These are phyloP conservation scores for Botrytis paeoniae DNA, from an alignment of 2,329 filamentous ascomycete genomes.

Conservation along the genomic window DNA sequence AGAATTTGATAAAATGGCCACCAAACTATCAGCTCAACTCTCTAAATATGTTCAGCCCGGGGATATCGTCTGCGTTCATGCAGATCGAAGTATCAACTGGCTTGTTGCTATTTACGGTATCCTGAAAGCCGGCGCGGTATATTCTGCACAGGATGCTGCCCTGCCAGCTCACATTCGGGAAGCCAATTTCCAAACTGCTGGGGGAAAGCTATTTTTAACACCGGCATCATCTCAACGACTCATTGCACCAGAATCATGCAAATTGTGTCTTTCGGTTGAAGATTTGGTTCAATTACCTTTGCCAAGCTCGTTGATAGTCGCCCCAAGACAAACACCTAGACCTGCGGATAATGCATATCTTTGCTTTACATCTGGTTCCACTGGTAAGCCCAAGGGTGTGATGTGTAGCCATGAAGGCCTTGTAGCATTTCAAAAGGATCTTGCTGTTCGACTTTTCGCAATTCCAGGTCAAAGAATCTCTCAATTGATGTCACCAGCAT, in stretches of 20 bases:
- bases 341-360: conserved; percentile 39
- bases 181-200: conserved; percentile 29
- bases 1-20: conserved; percentile 1
- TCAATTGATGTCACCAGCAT: conserved; percentile 44
- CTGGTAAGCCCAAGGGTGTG: conserved; percentile 45
- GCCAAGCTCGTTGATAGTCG: background rate
- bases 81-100: conserved; percentile 48
- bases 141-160: conserved; percentile 36
- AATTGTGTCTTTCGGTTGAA: conserved; percentile 14
- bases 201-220: conserved; percentile 34
- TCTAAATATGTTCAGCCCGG: conserved; percentile 37
- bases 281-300: conserved; percentile 14
- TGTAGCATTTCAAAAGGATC: conserved; percentile 39
- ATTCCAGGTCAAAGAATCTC: conserved; percentile 39
- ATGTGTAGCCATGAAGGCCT: conserved; percentile 39
- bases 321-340: background rate
- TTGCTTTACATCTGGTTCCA: conserved; percentile 46
- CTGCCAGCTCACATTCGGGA: conserved; percentile 30
- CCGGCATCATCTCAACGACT: conserved; percentile 8
- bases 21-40: conserved; percentile 7
- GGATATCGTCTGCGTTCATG: conserved; percentile 42
- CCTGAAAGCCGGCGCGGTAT: conserved; percentile 38
- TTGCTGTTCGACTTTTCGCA: conserved; percentile 38
- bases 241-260: conserved; percentile 20
- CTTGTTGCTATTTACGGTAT: conserved; percentile 39